phyloP scores from a whole-genome alignment of 306 rosid species.

The Vigna nakashimae region DNA sequence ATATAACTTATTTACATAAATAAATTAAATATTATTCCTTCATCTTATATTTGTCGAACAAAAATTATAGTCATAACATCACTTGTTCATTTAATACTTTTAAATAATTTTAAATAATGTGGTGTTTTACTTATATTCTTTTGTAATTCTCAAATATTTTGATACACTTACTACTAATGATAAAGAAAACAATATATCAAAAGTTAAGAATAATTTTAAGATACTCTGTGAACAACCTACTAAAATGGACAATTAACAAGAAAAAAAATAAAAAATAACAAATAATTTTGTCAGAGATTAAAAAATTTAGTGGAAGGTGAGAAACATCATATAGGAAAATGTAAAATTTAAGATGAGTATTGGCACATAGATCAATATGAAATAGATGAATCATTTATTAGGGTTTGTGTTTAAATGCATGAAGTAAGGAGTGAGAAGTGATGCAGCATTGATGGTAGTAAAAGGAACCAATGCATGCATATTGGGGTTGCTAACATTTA shows the following conservation, averaged over 20 bases:
- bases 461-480: slow-evolving; percentile 49
- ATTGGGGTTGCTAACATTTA: slow-evolving; percentile 45
- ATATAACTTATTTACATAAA: too few relatives aligned
- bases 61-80: neutral
- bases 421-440: slow-evolving; percentile 34
- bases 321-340: neutral
- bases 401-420: neutral
- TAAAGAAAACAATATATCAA: neutral
- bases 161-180: neutral
- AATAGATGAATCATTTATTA: slow-evolving; percentile 12
- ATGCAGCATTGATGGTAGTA: slow-evolving; percentile 31
- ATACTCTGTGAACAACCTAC: too few relatives aligned
- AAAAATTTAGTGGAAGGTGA: neutral
- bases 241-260: too few relatives aligned
- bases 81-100: neutral
- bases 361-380: slow-evolving; percentile 45
- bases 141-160: too few relatives aligned
- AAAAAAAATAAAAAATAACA: neutral
- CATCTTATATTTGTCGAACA: too few relatives aligned
- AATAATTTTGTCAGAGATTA: too few relatives aligned
- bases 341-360: slow-evolving; percentile 20
- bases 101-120: too few relatives aligned
- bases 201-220: neutral
- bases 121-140: too few relatives aligned
- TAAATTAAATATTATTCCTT: too few relatives aligned